These are phyloP conservation scores for Nematodospora valgi DNA, from an alignment of 805 yeast species.

Conservation along the genomic window DNA sequence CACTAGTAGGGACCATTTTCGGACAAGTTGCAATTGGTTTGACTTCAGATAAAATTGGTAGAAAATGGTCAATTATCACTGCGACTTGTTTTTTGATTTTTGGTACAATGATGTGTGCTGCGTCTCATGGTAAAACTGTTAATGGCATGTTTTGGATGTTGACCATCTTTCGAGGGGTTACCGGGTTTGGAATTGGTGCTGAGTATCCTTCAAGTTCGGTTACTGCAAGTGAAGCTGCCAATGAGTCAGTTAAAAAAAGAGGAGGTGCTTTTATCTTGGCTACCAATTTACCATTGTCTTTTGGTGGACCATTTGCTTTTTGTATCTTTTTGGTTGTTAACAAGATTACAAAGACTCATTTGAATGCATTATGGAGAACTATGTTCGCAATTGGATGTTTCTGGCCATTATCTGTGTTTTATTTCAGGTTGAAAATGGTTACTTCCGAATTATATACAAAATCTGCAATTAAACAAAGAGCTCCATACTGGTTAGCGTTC, in stretches of 20 bases:
- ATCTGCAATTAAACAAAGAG: constrained; percentile 55
- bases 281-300: constrained; percentile 68
- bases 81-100: constrained; percentile 61
- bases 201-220: constrained; percentile 71
- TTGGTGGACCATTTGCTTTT: constrained; percentile 79
- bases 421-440: constrained; percentile 67
- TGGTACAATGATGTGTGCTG: constrained; percentile 67
- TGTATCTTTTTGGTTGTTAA: constrained; percentile 65
- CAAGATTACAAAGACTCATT: constrained; percentile 48
- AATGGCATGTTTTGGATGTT: constrained; percentile 78
- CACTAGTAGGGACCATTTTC: constrained; percentile 64
- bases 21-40: constrained; percentile 69
- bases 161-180: constrained; percentile 67
- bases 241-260: constrained; percentile 59
- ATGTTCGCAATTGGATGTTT: constrained; percentile 62
- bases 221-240: constrained; percentile 70
- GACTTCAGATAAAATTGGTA: constrained; percentile 61
- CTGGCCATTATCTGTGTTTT: constrained; percentile 71
- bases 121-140: constrained; percentile 56
- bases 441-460: constrained; percentile 62
- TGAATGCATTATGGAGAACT: constrained; percentile 63
- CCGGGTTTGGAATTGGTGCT: constrained; percentile 79
- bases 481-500: constrained; percentile 53
- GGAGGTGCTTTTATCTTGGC: constrained; percentile 65
- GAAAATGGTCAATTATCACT: constrained; percentile 67